Conservation (phyloP, 805 yeast genomes). For the Ogataea angusta region DNA sequence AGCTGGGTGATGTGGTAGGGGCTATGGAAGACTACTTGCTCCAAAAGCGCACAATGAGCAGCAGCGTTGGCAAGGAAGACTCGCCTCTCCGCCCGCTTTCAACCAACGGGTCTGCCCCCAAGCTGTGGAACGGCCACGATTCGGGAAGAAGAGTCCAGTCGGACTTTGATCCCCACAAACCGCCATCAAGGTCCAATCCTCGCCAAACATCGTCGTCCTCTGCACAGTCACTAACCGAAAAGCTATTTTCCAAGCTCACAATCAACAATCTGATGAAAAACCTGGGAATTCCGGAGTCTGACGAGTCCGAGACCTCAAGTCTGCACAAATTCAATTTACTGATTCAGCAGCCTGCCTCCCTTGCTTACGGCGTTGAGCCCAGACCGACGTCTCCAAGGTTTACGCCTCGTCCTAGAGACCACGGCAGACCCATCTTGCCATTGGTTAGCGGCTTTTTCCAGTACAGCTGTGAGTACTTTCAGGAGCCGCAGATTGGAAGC, state of each 20-base stretch:
- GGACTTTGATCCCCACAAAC: conserved; percentile 14
- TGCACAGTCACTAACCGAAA: conserved; percentile 21
- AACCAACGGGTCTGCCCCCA: conserved; percentile 7
- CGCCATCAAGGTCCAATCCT: conserved; percentile 2
- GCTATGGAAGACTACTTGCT: conserved; percentile 65
- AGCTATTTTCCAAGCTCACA: conserved; percentile 19
- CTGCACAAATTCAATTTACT: conserved; percentile 24
- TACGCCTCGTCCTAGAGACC: conserved; percentile 27
- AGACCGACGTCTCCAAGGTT: conserved; percentile 60
- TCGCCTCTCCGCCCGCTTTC: conserved; percentile 9
- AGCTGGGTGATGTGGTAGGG: conserved; percentile 57
- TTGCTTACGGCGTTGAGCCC: conserved; percentile 42
- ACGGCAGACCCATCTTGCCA: conserved; percentile 47
- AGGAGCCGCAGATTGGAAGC: conserved; percentile 90
- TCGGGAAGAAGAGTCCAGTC: conserved; percentile 26
- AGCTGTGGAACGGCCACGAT: conserved; percentile 1
- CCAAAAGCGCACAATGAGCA: conserved; percentile 36
- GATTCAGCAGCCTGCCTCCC: conserved; percentile 26
- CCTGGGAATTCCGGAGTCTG: conserved; percentile 23
- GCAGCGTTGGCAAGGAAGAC: neutral
- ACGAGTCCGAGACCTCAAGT: conserved; percentile 21
- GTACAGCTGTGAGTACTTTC: conserved; percentile 85
- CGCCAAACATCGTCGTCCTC: conserved; percentile 26
- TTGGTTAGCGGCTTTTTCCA: conserved; percentile 63
- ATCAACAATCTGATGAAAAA: conserved; percentile 22